Evolutionary conservation across 1,139 yeast species (phyloP).

Genomic region (Nakaseomyces sp.): DNA sequence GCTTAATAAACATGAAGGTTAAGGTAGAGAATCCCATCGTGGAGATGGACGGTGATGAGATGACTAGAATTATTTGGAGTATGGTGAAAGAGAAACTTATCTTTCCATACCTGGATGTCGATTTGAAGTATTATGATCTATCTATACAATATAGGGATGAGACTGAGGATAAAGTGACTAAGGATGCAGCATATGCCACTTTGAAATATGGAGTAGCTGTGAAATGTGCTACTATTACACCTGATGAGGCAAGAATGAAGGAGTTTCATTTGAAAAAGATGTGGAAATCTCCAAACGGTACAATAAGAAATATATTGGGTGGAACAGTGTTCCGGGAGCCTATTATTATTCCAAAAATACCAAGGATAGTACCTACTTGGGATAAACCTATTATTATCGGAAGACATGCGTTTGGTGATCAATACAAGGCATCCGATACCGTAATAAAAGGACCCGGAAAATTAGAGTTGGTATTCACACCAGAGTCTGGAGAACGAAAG

Average conservation of each 20-base stretch:
- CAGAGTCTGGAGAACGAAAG: conserved; percentile 40
- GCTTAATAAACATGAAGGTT: conserved; percentile 48
- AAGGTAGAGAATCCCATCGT: conserved; percentile 82
- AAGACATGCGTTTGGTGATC: conserved; percentile 96
- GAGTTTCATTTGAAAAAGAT: conserved; percentile 85
- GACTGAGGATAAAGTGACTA: conserved; percentile 80
- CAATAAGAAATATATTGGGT: conserved; percentile 86
- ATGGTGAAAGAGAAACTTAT: conserved; percentile 74
- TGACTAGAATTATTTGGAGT: conserved; percentile 89
- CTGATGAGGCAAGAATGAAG: conserved; percentile 89
- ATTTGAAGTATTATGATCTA: conserved; percentile 84
- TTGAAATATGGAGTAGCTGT: conserved; percentile 84
- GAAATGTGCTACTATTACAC: conserved; percentile 98
- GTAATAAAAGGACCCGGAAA: conserved; percentile 74
- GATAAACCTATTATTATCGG: conserved; percentile 92
- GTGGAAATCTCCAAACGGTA: conserved; percentile 98
- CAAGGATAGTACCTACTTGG: conserved; percentile 89
- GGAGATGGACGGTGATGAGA: conserved; percentile 95
- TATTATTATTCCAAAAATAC: conserved; percentile 80
- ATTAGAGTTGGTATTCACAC: conserved; percentile 69
- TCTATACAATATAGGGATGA: conserved; percentile 78
- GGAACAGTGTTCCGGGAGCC: conserved; percentile 98
- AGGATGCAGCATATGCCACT: conserved; percentile 86
- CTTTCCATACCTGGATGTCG: conserved; percentile 76
- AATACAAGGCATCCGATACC: conserved; percentile 84